Conservation (phyloP, 2,329 filamentous ascomycete genomes). For the Sporothrix curviconia region DNA sequence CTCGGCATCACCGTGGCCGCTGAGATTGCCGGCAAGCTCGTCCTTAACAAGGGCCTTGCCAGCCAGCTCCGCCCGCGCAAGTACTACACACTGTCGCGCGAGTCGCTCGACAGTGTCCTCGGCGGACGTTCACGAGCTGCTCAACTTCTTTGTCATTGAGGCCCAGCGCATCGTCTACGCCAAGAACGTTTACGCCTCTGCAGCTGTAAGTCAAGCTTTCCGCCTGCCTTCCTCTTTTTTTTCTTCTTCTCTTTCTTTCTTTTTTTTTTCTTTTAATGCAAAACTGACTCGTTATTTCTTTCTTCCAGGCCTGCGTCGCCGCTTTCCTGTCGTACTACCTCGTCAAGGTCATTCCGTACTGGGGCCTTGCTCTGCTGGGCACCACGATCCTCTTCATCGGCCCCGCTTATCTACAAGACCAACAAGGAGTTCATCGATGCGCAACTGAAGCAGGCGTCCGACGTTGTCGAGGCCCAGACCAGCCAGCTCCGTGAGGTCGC, state of each 20-base stretch:
- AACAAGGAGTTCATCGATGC: constrained; percentile 65
- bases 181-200: constrained; percentile 57
- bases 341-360: constrained; percentile 63
- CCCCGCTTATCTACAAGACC: constrained; percentile 56
- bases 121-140: constrained; percentile 60
- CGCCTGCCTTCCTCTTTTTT: neutral
- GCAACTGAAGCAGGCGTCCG: constrained; percentile 51
- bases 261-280: constrained; percentile 1
- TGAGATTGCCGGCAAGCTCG: constrained; percentile 54
- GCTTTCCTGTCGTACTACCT: constrained; percentile 62
- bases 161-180: constrained; percentile 61
- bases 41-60: constrained; percentile 55
- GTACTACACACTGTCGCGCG: constrained; percentile 60
- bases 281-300: neutral
- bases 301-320: constrained; percentile 51
- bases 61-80: constrained; percentile 60
- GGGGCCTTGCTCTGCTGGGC: constrained; percentile 57
- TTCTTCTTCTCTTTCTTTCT: constrained; percentile 12
- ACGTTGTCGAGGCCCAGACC: constrained; percentile 56
- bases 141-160: constrained; percentile 69
- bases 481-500: constrained; percentile 55
- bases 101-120: constrained; percentile 54
- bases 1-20: constrained; percentile 54
- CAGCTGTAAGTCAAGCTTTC: constrained; percentile 55
- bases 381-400: constrained; percentile 55